Conservation (phyloP, 352 stramenopile species). For the Phytopythium sindhum region DNA sequence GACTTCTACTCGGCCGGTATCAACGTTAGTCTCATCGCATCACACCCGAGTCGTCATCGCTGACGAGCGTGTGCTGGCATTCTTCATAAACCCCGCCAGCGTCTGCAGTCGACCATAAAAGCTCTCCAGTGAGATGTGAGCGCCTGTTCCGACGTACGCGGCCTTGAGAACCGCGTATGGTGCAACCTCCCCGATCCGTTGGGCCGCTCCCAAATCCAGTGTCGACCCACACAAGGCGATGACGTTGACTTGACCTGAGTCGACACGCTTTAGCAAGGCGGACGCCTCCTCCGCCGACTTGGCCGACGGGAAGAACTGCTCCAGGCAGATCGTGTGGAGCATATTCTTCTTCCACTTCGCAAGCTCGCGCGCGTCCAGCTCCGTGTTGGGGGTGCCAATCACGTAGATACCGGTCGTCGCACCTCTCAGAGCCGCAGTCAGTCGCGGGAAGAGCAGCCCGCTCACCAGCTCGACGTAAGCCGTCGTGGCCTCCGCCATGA, state of each 20-base stretch:
- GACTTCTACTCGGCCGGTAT: not conserved
- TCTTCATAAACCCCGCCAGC: conserved; percentile 23
- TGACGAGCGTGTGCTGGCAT: conserved; percentile 8
- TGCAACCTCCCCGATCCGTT: conserved; percentile 24
- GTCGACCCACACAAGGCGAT: conserved; percentile 30
- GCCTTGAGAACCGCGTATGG: conserved; percentile 41
- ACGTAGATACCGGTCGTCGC: conserved; percentile 37
- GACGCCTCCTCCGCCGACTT: not conserved
- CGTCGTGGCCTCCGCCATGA: conserved; percentile 36
- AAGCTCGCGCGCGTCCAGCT: conserved; percentile 32
- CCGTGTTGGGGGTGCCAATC: conserved; percentile 29
- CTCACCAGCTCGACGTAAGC: conserved; percentile 39
- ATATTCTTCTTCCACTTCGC: conserved; percentile 44
- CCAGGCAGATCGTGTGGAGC: conserved; percentile 39
- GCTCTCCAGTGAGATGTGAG: conserved; percentile 18
- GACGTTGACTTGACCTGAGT: conserved; percentile 16
- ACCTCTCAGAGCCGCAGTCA: conserved; percentile 27
- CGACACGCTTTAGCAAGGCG: conserved; percentile 2
- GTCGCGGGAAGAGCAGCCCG: conserved; percentile 43
- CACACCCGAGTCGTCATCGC: not conserved
- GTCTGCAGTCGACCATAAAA: conserved; percentile 35
- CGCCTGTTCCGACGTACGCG: conserved; percentile 15
- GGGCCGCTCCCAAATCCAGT: conserved; percentile 23
- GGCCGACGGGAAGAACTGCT: conserved; percentile 17
- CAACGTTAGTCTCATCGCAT: not conserved